A percentile compares a stretch with the other conserved stretches of the same genome.
phyloP scores from a whole-genome alignment of 805 yeast species.

The Lipomyces japonicus region DNA sequence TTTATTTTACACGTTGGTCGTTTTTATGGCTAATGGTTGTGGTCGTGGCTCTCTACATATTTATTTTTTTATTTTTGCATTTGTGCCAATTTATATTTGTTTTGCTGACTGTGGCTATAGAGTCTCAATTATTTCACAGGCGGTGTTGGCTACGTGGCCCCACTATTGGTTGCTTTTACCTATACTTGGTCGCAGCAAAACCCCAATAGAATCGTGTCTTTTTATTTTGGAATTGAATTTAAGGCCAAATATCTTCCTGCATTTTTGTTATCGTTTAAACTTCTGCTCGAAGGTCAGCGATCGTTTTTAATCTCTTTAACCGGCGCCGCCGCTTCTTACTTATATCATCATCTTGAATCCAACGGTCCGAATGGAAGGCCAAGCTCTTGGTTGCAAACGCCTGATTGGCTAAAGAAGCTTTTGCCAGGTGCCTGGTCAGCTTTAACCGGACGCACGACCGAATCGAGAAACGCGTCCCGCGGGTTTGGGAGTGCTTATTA shows the following conservation, averaged over 20 bases:
- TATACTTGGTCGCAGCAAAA: slow-evolving; percentile 42
- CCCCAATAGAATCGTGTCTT: slow-evolving; percentile 32
- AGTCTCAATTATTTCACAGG: slow-evolving; percentile 22
- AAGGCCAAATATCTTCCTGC: slow-evolving; percentile 37
- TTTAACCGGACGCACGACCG: slow-evolving; percentile 24
- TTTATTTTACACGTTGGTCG: slow-evolving; percentile 20
- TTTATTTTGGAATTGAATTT: slow-evolving; percentile 35
- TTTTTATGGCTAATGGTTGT: slow-evolving; percentile 18
- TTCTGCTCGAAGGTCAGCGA: slow-evolving; percentile 33
- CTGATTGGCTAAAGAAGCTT: slow-evolving; percentile 14
- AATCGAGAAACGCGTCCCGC: slow-evolving; percentile 15
- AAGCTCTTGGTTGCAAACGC: slow-evolving; percentile 23
- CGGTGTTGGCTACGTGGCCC: slow-evolving; percentile 31
- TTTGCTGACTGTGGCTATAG: slow-evolving; percentile 3
- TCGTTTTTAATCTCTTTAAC: slow-evolving; percentile 31
- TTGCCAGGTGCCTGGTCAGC: slow-evolving; percentile 29
- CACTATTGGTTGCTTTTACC: slow-evolving; percentile 36
- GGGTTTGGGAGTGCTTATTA: slow-evolving; percentile 29
- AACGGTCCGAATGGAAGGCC: slow-evolving; percentile 29
- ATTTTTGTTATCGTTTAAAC: slow-evolving; percentile 33
- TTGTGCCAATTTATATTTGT: neutral
- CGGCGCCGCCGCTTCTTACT: slow-evolving; percentile 38
- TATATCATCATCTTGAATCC: slow-evolving; percentile 35
- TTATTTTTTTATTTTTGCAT: neutral
- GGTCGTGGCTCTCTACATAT: slow-evolving; percentile 30